Conservation (phyloP, 129 eudicot species). For the Chrysanthemum makinoi region DNA sequence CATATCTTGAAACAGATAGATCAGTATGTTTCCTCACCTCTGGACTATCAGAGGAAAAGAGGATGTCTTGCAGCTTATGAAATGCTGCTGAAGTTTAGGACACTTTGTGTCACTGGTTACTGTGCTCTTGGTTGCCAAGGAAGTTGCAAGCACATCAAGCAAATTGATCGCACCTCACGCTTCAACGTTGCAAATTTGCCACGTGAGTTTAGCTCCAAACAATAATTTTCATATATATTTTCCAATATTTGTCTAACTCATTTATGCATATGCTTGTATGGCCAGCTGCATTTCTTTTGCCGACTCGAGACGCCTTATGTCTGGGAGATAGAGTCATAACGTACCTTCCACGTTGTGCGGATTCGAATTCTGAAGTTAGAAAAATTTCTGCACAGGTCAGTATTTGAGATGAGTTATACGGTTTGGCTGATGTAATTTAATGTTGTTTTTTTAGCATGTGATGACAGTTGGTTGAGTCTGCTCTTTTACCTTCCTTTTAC, state of each 20-base stretch:
- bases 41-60: constrained; percentile 87
- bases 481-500: constrained; percentile 23
- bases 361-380: constrained; percentile 88
- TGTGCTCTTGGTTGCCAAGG: constrained; percentile 94
- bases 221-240: not conserved
- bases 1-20: constrained; percentile 91
- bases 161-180: constrained; percentile 58
- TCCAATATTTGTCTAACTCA: not conserved
- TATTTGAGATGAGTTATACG: constrained; percentile 7
- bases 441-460: not conserved
- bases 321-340: constrained; percentile 83
- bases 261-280: constrained; percentile 20
- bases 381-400: constrained; percentile 84
- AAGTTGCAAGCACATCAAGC: constrained; percentile 74
- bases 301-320: constrained; percentile 89
- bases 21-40: constrained; percentile 81
- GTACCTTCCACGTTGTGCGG: constrained; percentile 96
- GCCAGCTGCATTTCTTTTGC: constrained; percentile 83
- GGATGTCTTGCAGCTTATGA: constrained; percentile 90
- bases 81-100: constrained; percentile 82
- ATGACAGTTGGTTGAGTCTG: not conserved
- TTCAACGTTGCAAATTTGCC: constrained; percentile 61
- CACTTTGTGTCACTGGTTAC: constrained; percentile 74
- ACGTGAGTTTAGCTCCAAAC: constrained; percentile 35
- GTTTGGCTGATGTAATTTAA: not conserved